Percentiles rank a stretch among this genome's conserved stretches.
These are phyloP conservation scores for Phytophthora chlamydospora DNA, from an alignment of 352 stramenopile species.

Conservation along the genomic window DNA sequence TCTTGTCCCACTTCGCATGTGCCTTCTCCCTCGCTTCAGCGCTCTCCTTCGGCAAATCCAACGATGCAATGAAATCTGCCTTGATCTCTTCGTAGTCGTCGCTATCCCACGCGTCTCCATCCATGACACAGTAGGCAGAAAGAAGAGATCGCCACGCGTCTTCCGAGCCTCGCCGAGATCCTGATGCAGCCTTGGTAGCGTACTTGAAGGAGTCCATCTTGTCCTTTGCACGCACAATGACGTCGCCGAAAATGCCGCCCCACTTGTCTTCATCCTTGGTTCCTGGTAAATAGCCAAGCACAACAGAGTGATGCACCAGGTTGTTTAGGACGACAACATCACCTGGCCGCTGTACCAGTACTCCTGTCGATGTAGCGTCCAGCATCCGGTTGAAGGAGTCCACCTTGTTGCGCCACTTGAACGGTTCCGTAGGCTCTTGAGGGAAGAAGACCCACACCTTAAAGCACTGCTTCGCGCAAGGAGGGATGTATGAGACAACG, in stretches of 20 bases:
- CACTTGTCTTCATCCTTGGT: background rate
- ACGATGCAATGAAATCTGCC: no score
- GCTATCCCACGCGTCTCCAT: background rate
- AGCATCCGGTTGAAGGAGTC: background rate
- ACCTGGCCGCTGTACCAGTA: background rate
- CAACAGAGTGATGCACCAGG: no score
- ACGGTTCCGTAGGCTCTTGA: background rate
- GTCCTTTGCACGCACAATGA: background rate
- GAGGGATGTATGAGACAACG: background rate
- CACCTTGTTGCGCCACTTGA: background rate
- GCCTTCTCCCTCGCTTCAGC: no score
- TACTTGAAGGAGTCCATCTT: background rate
- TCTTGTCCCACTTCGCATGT: no score
- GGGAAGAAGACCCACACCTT: conserved; percentile 3
- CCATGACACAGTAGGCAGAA: background rate
- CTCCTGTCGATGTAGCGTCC: background rate
- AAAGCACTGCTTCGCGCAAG: background rate
- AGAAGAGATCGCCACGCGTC: background rate
- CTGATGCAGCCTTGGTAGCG: background rate
- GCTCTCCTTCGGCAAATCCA: no score
- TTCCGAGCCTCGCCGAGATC: background rate
- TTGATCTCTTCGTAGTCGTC: background rate
- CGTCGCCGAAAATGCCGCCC: background rate
- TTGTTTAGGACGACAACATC: no score
- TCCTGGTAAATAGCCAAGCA: background rate